phyloP scores from a whole-genome alignment of 305 asterid genomes.

The Fraxinus albicans region DNA sequence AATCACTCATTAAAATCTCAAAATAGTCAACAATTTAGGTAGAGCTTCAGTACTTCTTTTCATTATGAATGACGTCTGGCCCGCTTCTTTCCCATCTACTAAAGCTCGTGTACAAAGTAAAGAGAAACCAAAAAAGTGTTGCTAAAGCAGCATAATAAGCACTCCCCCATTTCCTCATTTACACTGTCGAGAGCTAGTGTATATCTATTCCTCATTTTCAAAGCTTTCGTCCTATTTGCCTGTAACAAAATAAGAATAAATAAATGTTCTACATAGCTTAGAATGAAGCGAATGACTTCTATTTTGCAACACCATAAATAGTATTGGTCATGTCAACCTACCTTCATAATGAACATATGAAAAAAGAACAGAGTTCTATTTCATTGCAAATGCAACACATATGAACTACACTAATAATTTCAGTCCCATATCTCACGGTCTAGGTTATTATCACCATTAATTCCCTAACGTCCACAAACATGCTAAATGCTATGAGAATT shows the following conservation, averaged over 20 bases:
- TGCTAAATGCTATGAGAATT: neutral
- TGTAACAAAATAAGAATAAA: constrained; percentile 29
- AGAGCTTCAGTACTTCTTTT: neutral
- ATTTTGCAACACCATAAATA: neutral
- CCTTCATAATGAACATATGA: neutral
- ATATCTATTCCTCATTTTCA: constrained; percentile 62
- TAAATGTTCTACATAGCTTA: neutral
- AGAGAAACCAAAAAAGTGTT: neutral
- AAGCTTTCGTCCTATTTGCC: constrained; percentile 57
- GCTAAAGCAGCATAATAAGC: too few species aligned
- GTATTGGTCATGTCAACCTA: constrained; percentile 6
- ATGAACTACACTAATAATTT: neutral
- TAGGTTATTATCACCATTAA: neutral
- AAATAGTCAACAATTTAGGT: neutral
- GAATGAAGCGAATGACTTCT: neutral
- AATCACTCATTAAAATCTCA: neutral
- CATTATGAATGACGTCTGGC: neutral
- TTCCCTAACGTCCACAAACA: neutral
- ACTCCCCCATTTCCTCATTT: constrained; percentile 26
- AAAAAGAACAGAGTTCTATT: neutral
- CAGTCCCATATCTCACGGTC: neutral
- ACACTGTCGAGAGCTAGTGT: constrained; percentile 51
- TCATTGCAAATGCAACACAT: neutral
- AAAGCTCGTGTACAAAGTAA: neutral
- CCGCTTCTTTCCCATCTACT: neutral